These are phyloP conservation scores for Paraphoma chrysanthemicola DNA, from an alignment of 2,329 filamentous ascomycete genomes.

Conservation along the genomic window DNA sequence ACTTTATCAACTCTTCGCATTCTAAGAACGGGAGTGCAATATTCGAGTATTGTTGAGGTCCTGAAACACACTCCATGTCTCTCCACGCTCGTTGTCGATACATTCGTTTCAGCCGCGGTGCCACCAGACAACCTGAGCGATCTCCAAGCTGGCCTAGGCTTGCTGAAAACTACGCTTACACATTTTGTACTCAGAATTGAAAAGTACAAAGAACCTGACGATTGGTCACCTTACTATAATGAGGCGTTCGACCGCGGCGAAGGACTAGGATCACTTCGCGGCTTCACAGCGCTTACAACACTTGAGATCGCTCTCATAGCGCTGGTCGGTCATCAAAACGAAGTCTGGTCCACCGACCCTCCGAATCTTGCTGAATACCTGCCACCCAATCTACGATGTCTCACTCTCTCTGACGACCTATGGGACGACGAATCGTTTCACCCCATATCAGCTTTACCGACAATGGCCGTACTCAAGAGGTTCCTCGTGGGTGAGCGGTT, in stretches of 20 bases:
- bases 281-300: neutral
- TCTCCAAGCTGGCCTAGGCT: neutral
- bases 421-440: no score
- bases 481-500: no score
- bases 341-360: neutral
- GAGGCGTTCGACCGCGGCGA: neutral
- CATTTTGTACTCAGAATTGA: neutral
- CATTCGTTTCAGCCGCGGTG: no score
- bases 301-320: neutral
- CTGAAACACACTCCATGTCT: neutral
- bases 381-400: no score
- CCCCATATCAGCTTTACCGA: no score
- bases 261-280: neutral
- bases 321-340: neutral
- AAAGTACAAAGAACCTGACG: neutral
- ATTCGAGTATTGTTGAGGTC: no score
- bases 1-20: no score
- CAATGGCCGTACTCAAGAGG: no score
- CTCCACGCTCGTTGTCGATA: neutral
- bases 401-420: no score
- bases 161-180: neutral
- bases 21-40: no score
- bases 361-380: neutral
- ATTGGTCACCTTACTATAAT: neutral
- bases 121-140: neutral